A percentile compares a stretch with the other conserved stretches of the same genome.
phyloP scores from a whole-genome alignment of 73 alveolate genomes.

The Paramecium pentaurelia region DNA sequence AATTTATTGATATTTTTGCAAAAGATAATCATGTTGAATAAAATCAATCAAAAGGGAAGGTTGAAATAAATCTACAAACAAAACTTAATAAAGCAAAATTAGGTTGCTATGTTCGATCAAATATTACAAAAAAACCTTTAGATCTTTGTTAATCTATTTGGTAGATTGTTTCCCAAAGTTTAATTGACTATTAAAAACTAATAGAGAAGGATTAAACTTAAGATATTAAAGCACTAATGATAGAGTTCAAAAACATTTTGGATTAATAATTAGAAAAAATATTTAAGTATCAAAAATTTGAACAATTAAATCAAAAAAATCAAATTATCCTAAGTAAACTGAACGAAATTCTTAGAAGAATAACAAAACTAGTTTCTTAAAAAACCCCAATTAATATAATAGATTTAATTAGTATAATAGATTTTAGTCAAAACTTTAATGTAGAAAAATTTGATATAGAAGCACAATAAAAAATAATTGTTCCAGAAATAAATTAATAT shows the following conservation, averaged over 20 bases:
- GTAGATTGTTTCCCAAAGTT: neutral
- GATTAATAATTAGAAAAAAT: neutral
- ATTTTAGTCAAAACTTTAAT: neutral
- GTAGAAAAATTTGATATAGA: neutral
- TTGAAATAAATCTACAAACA: neutral
- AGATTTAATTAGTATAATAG: neutral
- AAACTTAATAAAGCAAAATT: neutral
- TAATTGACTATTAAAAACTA: neutral
- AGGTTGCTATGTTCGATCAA: neutral
- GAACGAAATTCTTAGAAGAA: neutral
- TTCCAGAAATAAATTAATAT: neutral
- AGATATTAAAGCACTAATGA: neutral
- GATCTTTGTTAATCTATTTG: neutral
- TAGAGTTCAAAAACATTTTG: neutral
- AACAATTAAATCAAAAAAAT: neutral
- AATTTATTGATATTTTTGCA: neutral
- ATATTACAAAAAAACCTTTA: neutral
- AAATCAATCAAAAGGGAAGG: neutral
- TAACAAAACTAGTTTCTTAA: neutral
- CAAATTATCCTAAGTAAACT: neutral
- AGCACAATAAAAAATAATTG: neutral
- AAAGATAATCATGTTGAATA: neutral
- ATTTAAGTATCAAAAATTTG: neutral
- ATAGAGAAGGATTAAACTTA: neutral
- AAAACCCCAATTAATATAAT: neutral